Base-by-base conservation (phyloP, 176 grass and related monocot genomes). In the Ensete ventricosum region DNA sequence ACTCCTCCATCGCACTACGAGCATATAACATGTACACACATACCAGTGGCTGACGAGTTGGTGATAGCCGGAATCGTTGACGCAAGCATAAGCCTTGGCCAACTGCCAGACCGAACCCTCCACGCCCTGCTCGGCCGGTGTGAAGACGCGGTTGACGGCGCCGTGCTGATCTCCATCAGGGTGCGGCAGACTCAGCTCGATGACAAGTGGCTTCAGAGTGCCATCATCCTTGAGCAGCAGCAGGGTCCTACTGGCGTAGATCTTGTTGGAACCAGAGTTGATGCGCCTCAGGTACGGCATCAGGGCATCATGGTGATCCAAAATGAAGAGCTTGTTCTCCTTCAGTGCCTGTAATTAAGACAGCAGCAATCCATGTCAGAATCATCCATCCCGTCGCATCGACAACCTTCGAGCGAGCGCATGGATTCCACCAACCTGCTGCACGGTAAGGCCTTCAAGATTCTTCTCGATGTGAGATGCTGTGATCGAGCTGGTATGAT, bases 41-140 rank as follows among this genome's bases (percentile, higher is more conserved):
- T 6, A 97, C 94, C 94, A 93, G 77, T 98, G 94, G 85, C 94
- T 91, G 67, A 98, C 76, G 69, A 98, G 88, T 78, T 98, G 90
- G 74, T 98, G 94, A 81, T 81, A 93, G 21, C 86, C 94, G 51
- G 94, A 98, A 82, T 98, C 94, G 1, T 98, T 91, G 24, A 98
- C 94, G 11, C 77, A 78, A 52, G 84, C 94, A 14, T 93, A 98
- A 24, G 94, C 94, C 88, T 98, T 98, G 55, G 94, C 90, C 51
- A 98, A 84, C 54, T 93, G 88, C 94, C 94, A 98, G 11, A 98
- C 83, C 14, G 83, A 85, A 1, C 75, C 54, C 0, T 80, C 10
- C n/a, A 85, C 80, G 1, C 90, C 88, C 2, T 73, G 53, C 0
- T 77, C 52, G n/a, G 90, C 85, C 0, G 90, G 84, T 4, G 82